These are phyloP conservation scores for Mycena galericulata DNA, from an alignment of 768 basidiomycete genomes.

Conservation along the genomic window DNA sequence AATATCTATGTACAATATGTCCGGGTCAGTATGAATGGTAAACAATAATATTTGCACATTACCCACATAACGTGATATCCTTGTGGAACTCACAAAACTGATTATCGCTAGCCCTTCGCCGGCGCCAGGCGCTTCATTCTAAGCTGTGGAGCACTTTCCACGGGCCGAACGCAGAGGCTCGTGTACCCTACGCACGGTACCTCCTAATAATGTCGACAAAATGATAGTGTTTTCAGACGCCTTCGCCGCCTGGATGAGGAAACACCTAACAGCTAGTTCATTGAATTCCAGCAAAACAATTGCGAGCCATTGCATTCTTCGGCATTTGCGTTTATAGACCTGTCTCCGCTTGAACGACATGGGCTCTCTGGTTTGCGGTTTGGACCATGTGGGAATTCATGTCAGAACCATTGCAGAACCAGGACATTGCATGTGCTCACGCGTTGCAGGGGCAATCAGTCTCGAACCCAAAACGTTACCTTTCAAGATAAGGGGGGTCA, in stretches of 20 bases:
- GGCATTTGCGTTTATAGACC: constrained; percentile 82
- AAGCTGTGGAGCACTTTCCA: constrained; percentile 46
- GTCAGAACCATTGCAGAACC: constrained; percentile 39
- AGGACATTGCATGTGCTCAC: constrained; percentile 13
- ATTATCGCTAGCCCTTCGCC: constrained; percentile 69
- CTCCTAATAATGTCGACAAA: constrained; percentile 66
- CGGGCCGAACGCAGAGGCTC: constrained; percentile 38
- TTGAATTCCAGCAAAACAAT: constrained; percentile 71
- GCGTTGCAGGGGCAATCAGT: constrained; percentile 31
- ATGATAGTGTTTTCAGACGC: constrained; percentile 74
- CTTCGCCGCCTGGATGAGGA: constrained; percentile 77
- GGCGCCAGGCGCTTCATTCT: constrained; percentile 43
- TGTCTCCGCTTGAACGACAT: constrained; percentile 76
- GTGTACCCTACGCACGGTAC: constrained; percentile 61
- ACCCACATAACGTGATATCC: constrained; percentile 34
- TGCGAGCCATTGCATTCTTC: constrained; percentile 78
- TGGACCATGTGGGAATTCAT: constrained; percentile 85
- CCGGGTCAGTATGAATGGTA: constrained; percentile 2
- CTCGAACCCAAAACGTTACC: constrained; percentile 85
- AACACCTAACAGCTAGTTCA: constrained; percentile 67
- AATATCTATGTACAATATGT: constrained; percentile 20
- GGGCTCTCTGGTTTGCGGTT: constrained; percentile 83
- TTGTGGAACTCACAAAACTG: constrained; percentile 73
- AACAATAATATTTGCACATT: background rate
- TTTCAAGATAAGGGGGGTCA: too few relatives aligned